Conservation (phyloP, 345 rosid genomes). For the Linum lewisii region DNA sequence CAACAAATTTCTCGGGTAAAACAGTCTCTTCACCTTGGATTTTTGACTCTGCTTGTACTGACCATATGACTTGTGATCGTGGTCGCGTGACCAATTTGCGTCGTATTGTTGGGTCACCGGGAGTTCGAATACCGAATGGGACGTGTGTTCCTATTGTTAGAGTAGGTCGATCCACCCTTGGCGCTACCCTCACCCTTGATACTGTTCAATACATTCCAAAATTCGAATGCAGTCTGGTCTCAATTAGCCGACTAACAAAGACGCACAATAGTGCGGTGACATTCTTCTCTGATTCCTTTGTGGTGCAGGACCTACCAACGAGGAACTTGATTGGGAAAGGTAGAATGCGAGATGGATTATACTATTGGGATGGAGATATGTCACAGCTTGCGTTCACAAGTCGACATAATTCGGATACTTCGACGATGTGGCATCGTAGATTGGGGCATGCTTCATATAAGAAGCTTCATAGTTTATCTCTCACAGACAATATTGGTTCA, state of each 20-base stretch:
- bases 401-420: neutral
- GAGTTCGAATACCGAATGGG: neutral
- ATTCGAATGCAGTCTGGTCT: slow-evolving; percentile 12
- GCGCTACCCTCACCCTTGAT: neutral
- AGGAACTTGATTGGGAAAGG: slow-evolving; percentile 11
- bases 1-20: neutral
- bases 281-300: slow-evolving; percentile 1
- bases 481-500: neutral
- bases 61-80: neutral
- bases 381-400: neutral
- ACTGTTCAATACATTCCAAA: slow-evolving; percentile 1
- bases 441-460: neutral
- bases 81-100: neutral
- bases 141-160: neutral
- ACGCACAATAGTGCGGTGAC: neutral
- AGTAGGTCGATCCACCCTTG: neutral
- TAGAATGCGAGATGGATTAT: neutral
- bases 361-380: neutral
- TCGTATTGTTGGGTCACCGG: neutral
- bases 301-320: slow-evolving; percentile 1
- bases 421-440: neutral
- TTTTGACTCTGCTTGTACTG: neutral
- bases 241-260: slow-evolving; percentile 2
- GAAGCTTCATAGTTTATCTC: neutral
- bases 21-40: neutral